These are phyloP conservation scores for Calonectria pseudoreteaudii DNA, from an alignment of 2,329 filamentous ascomycete species.

Conservation along the genomic window DNA sequence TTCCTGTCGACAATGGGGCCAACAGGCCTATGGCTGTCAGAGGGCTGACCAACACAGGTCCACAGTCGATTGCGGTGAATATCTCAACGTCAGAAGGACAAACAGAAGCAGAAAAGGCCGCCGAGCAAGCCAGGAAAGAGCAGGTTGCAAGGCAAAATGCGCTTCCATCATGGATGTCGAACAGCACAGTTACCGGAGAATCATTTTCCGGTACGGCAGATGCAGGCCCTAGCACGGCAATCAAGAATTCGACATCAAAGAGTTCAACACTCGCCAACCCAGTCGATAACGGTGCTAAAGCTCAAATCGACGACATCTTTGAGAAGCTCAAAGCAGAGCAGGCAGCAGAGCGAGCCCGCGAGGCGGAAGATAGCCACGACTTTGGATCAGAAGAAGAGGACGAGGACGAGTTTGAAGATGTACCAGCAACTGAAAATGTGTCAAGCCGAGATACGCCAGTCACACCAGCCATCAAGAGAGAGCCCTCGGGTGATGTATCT, in stretches of 20 bases:
- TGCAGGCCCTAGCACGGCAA: conserved; percentile 29
- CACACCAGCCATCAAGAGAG: conserved; percentile 49
- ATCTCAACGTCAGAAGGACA: conserved; percentile 75
- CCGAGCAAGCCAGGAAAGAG: conserved; percentile 73
- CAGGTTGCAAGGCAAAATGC: conserved; percentile 76
- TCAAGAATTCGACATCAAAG: conserved; percentile 58
- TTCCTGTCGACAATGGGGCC: conserved; percentile 65
- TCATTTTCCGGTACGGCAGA: conserved; percentile 59
- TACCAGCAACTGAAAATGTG: conserved; percentile 52
- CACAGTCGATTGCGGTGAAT: conserved; percentile 76
- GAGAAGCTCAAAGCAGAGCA: conserved; percentile 73
- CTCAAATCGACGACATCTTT: conserved; percentile 76
- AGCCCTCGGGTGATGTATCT: conserved; percentile 44
- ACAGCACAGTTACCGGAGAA: conserved; percentile 75
- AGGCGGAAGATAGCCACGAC: conserved; percentile 43
- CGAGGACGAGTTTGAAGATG: conserved; percentile 63
- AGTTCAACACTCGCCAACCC: conserved; percentile 53
- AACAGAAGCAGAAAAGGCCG: conserved; percentile 74
- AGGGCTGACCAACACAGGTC: conserved; percentile 74
- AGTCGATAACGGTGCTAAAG: conserved; percentile 63
- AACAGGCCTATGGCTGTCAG: conserved; percentile 75
- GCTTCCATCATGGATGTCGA: conserved; percentile 77
- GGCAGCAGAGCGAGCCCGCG: conserved; percentile 55
- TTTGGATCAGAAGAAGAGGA: conserved; percentile 53
- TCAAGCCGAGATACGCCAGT: conserved; percentile 48